A percentile compares a stretch with the other conserved stretches of the same genome.
phyloP scores from a whole-genome alignment of 2,329 filamentous ascomycete genomes.

The Botrytis sinoallii region DNA sequence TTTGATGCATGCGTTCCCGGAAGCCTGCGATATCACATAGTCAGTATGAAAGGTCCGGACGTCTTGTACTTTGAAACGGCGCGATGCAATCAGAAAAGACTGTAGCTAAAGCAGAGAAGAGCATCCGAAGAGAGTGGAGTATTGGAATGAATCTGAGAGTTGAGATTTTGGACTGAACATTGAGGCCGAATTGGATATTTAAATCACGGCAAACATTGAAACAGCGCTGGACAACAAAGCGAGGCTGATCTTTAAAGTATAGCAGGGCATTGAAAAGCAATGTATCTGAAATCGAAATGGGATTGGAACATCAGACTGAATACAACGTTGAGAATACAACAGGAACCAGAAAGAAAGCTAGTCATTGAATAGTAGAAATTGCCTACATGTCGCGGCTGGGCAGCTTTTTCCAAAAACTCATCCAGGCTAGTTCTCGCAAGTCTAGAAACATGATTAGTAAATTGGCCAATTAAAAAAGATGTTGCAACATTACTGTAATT shows the following conservation, averaged over 20 bases:
- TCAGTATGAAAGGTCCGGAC: neutral
- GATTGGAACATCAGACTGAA: neutral
- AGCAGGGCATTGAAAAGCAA: neutral
- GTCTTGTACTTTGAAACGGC: neutral
- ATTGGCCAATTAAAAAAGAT: slow-evolving; percentile 15
- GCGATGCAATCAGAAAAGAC: neutral
- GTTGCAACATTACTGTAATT: slow-evolving; percentile 39
- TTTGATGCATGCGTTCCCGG: slow-evolving; percentile 56
- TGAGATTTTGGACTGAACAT: neutral
- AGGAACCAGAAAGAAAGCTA: neutral
- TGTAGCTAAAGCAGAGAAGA: neutral
- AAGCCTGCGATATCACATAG: slow-evolving; percentile 33
- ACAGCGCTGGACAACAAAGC: neutral
- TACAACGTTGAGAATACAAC: neutral
- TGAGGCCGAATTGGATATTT: neutral
- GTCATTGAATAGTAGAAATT: neutral
- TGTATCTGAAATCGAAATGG: neutral
- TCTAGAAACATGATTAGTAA: slow-evolving; percentile 22
- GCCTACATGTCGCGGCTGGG: slow-evolving; percentile 47
- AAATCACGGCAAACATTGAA: neutral
- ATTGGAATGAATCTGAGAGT: neutral
- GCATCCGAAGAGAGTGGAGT: neutral
- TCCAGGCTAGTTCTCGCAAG: slow-evolving; percentile 28
- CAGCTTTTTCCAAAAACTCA: slow-evolving; percentile 31
- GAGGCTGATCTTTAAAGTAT: neutral